A percentile compares a stretch with the other conserved stretches of the same genome.
Conservation (phyloP, 108 stramenopile species). For the Discostella pseudostelligera region DNA sequence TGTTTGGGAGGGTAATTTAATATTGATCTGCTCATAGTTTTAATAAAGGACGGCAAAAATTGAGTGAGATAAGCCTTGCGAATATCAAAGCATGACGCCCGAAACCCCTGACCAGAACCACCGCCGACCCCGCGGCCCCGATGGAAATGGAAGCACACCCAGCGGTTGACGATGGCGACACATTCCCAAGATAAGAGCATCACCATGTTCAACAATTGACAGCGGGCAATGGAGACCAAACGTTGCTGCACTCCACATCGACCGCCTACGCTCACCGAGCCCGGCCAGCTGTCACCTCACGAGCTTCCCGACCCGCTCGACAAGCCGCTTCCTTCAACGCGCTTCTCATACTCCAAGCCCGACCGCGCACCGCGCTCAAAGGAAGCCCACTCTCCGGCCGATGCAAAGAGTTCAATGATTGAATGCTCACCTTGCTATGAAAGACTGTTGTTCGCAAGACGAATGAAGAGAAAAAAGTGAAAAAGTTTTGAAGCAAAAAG, state of each 20-base stretch:
- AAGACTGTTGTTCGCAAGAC: not conserved
- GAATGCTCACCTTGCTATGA: not conserved
- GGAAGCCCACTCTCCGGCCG: too few species aligned
- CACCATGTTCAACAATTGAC: not conserved
- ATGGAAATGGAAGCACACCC: too few species aligned
- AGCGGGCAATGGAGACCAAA: not conserved
- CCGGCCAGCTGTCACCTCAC: too few species aligned
- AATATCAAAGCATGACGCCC: not conserved
- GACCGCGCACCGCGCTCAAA: too few species aligned
- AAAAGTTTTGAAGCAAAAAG: not conserved
- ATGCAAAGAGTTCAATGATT: not conserved
- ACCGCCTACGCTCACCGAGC: too few species aligned
- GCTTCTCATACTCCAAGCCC: too few species aligned
- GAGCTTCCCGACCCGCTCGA: too few species aligned
- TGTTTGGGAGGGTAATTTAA: conserved; percentile 16
- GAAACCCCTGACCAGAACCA: too few species aligned
- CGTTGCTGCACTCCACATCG: not conserved
- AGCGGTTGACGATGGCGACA: not conserved
- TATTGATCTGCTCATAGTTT: not conserved
- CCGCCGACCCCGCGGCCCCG: too few species aligned
- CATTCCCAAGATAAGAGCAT: not conserved
- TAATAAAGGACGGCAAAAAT: not conserved
- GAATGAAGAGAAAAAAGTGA: not conserved
- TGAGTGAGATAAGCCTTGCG: not conserved
- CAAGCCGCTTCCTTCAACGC: too few species aligned